These are phyloP conservation scores for Colletotrichum zoysiae DNA, from an alignment of 2,329 filamentous ascomycete species.

Conservation along the genomic window DNA sequence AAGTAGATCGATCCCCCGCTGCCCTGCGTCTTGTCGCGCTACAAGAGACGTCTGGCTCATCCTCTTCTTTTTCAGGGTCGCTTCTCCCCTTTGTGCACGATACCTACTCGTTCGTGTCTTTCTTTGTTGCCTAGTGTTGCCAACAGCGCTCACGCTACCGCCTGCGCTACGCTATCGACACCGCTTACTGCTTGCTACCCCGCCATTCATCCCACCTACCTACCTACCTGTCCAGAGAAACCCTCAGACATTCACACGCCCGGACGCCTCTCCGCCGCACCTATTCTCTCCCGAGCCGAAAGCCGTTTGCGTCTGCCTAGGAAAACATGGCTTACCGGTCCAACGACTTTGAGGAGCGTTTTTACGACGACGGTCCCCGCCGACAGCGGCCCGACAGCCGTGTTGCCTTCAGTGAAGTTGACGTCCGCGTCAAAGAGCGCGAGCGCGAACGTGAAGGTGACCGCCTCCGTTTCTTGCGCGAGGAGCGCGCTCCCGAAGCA, in stretches of 20 bases:
- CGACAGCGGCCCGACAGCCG: conserved; percentile 42
- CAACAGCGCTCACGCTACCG: conserved; percentile 31
- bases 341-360: conserved; percentile 43
- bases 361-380: conserved; percentile 51
- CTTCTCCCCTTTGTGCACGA: conserved; percentile 23
- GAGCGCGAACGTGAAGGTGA: conserved; percentile 56
- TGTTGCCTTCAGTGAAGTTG: conserved; percentile 49
- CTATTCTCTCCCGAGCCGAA: conserved; percentile 13
- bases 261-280: conserved; percentile 13
- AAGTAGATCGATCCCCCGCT: conserved; percentile 23
- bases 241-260: conserved; percentile 17
- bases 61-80: conserved; percentile 42
- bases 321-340: conserved; percentile 35
- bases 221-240: too few species aligned
- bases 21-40: conserved; percentile 12
- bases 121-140: conserved; percentile 15
- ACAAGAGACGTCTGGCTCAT: conserved; percentile 23
- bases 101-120: conserved; percentile 28
- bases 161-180: conserved; percentile 28
- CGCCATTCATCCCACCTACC: conserved; percentile 38
- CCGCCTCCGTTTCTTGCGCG: conserved; percentile 62
- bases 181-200: conserved; percentile 37
- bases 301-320: conserved; percentile 14
- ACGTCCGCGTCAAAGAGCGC: conserved; percentile 58
- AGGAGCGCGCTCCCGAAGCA: conserved; percentile 61